Evolutionary conservation across 306 rosid genomes (phyloP).

Genomic region (Cyclanthera cordifolia): DNA sequence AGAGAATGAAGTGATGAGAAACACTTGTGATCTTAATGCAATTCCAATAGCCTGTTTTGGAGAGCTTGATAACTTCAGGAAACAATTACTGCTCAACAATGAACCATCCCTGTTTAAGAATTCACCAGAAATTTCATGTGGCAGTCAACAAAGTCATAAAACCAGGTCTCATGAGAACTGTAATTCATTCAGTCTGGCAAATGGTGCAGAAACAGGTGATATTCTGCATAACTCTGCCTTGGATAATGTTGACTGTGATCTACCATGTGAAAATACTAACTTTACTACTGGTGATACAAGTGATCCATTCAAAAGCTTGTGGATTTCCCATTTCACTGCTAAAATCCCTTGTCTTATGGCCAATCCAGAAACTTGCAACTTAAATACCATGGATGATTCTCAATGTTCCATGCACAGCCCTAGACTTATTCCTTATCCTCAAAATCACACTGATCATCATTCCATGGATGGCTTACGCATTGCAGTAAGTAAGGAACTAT

Average conservation of each 20-base stretch:
- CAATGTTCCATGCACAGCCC: slow-evolving; percentile 23
- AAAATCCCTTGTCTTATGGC: slow-evolving; percentile 25
- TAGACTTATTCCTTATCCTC: slow-evolving; percentile 19
- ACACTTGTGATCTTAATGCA: slow-evolving; percentile 28
- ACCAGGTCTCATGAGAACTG: slow-evolving; percentile 24
- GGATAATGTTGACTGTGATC: slow-evolving; percentile 26
- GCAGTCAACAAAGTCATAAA: slow-evolving; percentile 30
- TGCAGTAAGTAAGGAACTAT: slow-evolving; percentile 23
- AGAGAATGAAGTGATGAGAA: slow-evolving; percentile 29
- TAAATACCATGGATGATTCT: slow-evolving; percentile 21
- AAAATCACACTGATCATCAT: slow-evolving; percentile 19
- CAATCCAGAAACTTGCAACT: slow-evolving; percentile 18
- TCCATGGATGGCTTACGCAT: slow-evolving; percentile 18
- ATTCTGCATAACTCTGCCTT: too few relatives aligned
- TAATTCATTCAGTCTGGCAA: slow-evolving; percentile 11
- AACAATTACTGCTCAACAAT: slow-evolving; percentile 17
- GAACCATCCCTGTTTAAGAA: slow-evolving; percentile 24
- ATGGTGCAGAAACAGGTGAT: slow-evolving; percentile 22
- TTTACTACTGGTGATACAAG: slow-evolving; percentile 19
- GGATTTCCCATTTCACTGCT: slow-evolving; percentile 61
- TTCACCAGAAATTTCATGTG: slow-evolving; percentile 21
- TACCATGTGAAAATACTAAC: slow-evolving; percentile 24
- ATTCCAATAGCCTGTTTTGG: slow-evolving; percentile 38
- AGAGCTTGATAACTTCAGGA: slow-evolving; percentile 21
- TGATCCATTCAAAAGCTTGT: slow-evolving; percentile 34